These are phyloP conservation scores for Knoxdaviesia capensis DNA, from an alignment of 2,329 filamentous ascomycete genomes.

Conservation along the genomic window DNA sequence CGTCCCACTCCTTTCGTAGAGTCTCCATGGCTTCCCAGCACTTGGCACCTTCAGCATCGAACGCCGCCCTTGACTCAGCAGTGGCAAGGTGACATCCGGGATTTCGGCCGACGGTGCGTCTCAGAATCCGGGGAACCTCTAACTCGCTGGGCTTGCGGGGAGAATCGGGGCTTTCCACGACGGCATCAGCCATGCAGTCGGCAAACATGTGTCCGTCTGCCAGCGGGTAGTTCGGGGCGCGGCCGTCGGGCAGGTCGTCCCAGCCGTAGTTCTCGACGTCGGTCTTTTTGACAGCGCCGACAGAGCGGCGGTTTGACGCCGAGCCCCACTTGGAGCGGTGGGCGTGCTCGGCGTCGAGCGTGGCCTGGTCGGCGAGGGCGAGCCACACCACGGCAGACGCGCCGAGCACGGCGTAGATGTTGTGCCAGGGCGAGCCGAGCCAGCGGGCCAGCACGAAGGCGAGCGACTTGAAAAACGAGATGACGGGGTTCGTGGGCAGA, in stretches of 20 bases:
- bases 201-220: slow-evolving; percentile 12
- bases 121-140: too few relatives aligned
- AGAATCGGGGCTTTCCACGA: too few relatives aligned
- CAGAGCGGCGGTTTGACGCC: slow-evolving; percentile 36
- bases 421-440: slow-evolving; percentile 79
- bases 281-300: slow-evolving; percentile 47
- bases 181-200: too few relatives aligned
- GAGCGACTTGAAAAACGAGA: slow-evolving; percentile 48
- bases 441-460: slow-evolving; percentile 53
- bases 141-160: too few relatives aligned
- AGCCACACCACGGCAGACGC: slow-evolving; percentile 63
- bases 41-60: slow-evolving; percentile 37
- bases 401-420: slow-evolving; percentile 53
- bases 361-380: slow-evolving; percentile 43
- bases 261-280: slow-evolving; percentile 80
- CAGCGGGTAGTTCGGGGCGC: slow-evolving; percentile 19
- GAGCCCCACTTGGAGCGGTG: slow-evolving; percentile 68
- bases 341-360: slow-evolving; percentile 33
- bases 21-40: slow-evolving; percentile 56
- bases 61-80: slow-evolving; percentile 35
- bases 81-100: slow-evolving; percentile 20
- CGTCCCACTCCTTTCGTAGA: slow-evolving; percentile 46
- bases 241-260: slow-evolving; percentile 33
- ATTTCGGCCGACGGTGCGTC: too few relatives aligned
- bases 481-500: slow-evolving; percentile 49